phyloP scores from a whole-genome alignment of 139 green algal genomes.

The Pseudopediastrum boryanum region DNA sequence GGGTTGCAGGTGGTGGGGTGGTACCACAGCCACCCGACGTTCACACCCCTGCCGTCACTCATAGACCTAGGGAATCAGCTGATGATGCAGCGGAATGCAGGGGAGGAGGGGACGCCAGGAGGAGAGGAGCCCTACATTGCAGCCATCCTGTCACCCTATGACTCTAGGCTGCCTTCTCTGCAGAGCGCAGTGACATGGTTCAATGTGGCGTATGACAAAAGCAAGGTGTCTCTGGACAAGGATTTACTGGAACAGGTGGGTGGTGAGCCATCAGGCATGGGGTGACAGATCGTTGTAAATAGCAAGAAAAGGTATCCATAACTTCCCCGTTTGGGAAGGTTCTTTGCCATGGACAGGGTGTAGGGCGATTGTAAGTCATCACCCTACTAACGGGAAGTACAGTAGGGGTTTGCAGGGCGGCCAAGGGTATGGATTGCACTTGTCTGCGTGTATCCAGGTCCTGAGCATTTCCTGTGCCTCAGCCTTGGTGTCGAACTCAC shows the following conservation, averaged over 20 bases:
- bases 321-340: too few relatives aligned
- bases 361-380: background rate
- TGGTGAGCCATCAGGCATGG: too few relatives aligned
- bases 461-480: too few relatives aligned
- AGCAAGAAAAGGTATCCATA: background rate
- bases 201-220: slow-evolving; percentile 50
- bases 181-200: slow-evolving; percentile 69
- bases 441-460: background rate
- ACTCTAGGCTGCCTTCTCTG: slow-evolving; percentile 29
- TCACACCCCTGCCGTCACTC: slow-evolving; percentile 57
- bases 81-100: slow-evolving; percentile 37
- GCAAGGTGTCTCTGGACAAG: background rate
- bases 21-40: slow-evolving; percentile 82
- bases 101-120: background rate
- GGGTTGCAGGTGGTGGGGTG: slow-evolving; percentile 62
- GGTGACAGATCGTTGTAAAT: background rate
- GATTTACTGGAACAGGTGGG: slow-evolving; percentile 26
- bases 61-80: slow-evolving; percentile 80
- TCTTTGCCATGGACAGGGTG: background rate
- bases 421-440: background rate
- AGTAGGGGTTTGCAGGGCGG: background rate
- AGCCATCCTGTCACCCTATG: slow-evolving; percentile 81
- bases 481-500: too few relatives aligned
- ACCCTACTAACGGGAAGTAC: background rate
- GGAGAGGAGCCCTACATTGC: slow-evolving; percentile 58